Evolutionary conservation across 2,329 filamentous ascomycete genomes (phyloP).

Genomic region (Diaporthe nobilis): DNA sequence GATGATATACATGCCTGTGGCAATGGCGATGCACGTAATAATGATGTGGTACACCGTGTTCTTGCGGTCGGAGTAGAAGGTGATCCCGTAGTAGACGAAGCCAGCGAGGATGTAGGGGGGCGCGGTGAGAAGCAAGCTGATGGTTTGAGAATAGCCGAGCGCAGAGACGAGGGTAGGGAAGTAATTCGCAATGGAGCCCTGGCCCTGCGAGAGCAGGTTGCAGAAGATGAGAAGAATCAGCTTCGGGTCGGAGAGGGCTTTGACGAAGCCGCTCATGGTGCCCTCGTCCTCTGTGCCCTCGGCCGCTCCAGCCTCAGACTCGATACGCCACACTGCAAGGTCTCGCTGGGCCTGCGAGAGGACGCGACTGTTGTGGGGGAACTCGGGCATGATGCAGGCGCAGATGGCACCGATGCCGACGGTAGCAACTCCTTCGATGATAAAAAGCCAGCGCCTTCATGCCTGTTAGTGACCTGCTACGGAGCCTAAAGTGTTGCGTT

Average conservation of each 20-base stretch:
- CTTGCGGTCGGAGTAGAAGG: conserved; percentile 55
- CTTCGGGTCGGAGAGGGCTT: conserved; percentile 54
- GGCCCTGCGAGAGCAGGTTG: conserved; percentile 56
- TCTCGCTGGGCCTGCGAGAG: conserved; percentile 48
- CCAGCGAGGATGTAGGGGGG: conserved; percentile 61
- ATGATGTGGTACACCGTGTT: conserved; percentile 55
- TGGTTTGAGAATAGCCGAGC: conserved; percentile 52
- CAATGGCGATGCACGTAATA: conserved; percentile 51
- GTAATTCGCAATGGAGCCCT: conserved; percentile 52
- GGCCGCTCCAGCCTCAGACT: conserved; percentile 54
- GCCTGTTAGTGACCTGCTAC: too few relatives aligned
- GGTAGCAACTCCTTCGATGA: conserved; percentile 60
- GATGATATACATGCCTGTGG: conserved; percentile 55
- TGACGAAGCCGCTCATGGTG: conserved; percentile 46
- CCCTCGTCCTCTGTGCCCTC: conserved; percentile 54
- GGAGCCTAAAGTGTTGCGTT: too few relatives aligned
- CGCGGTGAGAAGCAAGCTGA: conserved; percentile 61
- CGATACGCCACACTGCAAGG: conserved; percentile 52
- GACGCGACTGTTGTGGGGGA: conserved; percentile 56
- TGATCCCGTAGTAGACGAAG: conserved; percentile 52
- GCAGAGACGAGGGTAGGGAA: conserved; percentile 52
- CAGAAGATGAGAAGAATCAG: conserved; percentile 54
- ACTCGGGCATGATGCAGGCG: conserved; percentile 55
- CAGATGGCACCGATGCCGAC: conserved; percentile 54
- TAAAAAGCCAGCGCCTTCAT: conserved; percentile 61